These are phyloP conservation scores for Boletus subcaerulescens DNA, from an alignment of 768 basidiomycete species.

Conservation along the genomic window DNA sequence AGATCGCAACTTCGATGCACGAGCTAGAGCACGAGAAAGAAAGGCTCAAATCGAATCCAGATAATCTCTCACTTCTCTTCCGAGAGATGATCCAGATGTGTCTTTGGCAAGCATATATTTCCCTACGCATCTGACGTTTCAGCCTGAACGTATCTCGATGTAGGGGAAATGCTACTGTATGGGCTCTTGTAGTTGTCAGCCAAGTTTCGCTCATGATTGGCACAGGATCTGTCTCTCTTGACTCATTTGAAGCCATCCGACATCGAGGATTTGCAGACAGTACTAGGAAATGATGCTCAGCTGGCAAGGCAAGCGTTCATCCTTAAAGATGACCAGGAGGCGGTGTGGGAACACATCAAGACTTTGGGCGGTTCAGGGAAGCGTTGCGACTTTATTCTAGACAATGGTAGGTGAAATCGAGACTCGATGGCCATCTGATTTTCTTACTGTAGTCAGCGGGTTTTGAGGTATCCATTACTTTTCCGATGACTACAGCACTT, in stretches of 20 bases:
- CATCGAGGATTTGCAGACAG: conserved; percentile 77
- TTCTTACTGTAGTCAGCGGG: conserved; percentile 54
- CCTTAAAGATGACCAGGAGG: conserved; percentile 75
- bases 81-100: conserved; percentile 89
- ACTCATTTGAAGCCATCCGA: conserved; percentile 82
- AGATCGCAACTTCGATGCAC: conserved; percentile 70
- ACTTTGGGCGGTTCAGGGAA: conserved; percentile 39
- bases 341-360: conserved; percentile 71
- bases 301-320: conserved; percentile 75
- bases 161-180: conserved; percentile 94
- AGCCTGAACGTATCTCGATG: background rate
- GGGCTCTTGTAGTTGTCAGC: background rate
- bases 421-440: background rate
- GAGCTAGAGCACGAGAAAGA: conserved; percentile 55
- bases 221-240: conserved; percentile 88
- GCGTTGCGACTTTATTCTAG: conserved; percentile 83
- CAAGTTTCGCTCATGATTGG: background rate
- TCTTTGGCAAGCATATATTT: conserved; percentile 49
- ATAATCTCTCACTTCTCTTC: conserved; percentile 63
- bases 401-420: conserved; percentile 62
- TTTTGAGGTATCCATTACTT: conserved; percentile 62
- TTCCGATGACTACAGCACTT: background rate
- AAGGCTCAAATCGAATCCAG: conserved; percentile 42
- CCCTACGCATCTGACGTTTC: background rate
- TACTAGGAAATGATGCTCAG: conserved; percentile 72